Conservation (phyloP, 1,139 yeast species). For the Candida glucosophila region DNA sequence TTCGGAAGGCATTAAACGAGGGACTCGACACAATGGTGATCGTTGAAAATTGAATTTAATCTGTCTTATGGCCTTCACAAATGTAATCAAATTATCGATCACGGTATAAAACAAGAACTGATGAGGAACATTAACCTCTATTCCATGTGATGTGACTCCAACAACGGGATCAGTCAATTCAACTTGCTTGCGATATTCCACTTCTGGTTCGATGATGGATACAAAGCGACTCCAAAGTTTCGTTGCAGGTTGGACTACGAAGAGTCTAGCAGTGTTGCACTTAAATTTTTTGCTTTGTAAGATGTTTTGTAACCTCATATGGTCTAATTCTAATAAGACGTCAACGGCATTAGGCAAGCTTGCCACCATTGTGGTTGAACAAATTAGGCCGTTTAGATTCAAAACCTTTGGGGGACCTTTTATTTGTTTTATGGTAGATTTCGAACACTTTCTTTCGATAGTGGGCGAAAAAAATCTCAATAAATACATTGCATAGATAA, state of each 20-base stretch:
- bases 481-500: conserved; percentile 29
- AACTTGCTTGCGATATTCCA: conserved; percentile 14
- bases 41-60: conserved; percentile 41
- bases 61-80: conserved; percentile 52
- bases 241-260: conserved; percentile 48
- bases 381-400: conserved; percentile 28
- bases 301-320: conserved; percentile 21
- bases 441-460: conserved; percentile 19
- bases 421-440: conserved; percentile 17
- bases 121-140: conserved; percentile 43
- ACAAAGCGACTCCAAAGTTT: conserved; percentile 36
- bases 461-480: conserved; percentile 30
- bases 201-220: conserved; percentile 16
- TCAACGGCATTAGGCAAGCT: conserved; percentile 45
- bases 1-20: conserved; percentile 25
- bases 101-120: conserved; percentile 58
- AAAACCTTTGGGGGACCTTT: conserved; percentile 15
- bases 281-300: conserved; percentile 19
- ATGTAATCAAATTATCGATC: conserved; percentile 55
- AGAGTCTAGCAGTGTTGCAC: conserved; percentile 35
- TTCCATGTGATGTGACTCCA: conserved; percentile 17
- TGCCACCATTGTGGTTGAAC: conserved; percentile 35
- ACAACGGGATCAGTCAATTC: conserved; percentile 11
- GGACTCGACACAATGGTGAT: conserved; percentile 25
- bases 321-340: conserved; percentile 42